Evolutionary conservation across 805 yeast species (phyloP).

Genomic region (Vanderwaltozyma polyspora): DNA sequence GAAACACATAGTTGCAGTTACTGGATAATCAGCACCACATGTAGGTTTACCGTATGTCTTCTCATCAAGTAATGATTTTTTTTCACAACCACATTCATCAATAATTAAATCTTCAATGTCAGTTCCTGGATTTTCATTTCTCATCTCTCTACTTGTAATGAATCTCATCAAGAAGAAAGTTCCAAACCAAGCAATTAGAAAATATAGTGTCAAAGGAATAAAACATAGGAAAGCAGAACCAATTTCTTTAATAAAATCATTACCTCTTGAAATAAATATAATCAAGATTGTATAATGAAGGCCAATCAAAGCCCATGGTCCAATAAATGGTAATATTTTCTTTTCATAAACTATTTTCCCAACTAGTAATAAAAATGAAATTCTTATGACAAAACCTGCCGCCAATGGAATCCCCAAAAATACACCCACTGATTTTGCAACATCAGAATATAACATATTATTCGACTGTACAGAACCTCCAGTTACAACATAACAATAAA

Average conservation of each 20-base stretch:
- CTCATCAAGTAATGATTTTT: conserved; percentile 12
- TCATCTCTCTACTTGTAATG: conserved; percentile 9
- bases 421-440: conserved; percentile 39
- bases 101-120: conserved; percentile 9
- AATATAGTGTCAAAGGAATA: conserved; percentile 39
- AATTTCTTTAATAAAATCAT: conserved; percentile 36
- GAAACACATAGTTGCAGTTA: conserved; percentile 40
- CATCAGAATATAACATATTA: conserved; percentile 27
- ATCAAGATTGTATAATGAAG: conserved; percentile 41
- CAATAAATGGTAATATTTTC: conserved; percentile 31
- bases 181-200: conserved; percentile 37
- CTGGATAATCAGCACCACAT: conserved; percentile 32
- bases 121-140: neutral
- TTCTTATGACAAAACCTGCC: conserved; percentile 34
- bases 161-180: conserved; percentile 30
- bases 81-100: conserved; percentile 33
- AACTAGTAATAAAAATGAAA: conserved; percentile 17
- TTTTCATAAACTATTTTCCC: conserved; percentile 28
- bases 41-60: conserved; percentile 16
- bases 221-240: conserved; percentile 40
- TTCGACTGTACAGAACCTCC: conserved; percentile 6
- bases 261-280: conserved; percentile 41
- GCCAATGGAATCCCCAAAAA: conserved; percentile 45
- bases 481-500: conserved; percentile 36
- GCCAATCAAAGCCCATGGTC: conserved; percentile 43